Conservation (phyloP, 495 filamentous ascomycete species). For the Penicillium atrosanguineum region DNA sequence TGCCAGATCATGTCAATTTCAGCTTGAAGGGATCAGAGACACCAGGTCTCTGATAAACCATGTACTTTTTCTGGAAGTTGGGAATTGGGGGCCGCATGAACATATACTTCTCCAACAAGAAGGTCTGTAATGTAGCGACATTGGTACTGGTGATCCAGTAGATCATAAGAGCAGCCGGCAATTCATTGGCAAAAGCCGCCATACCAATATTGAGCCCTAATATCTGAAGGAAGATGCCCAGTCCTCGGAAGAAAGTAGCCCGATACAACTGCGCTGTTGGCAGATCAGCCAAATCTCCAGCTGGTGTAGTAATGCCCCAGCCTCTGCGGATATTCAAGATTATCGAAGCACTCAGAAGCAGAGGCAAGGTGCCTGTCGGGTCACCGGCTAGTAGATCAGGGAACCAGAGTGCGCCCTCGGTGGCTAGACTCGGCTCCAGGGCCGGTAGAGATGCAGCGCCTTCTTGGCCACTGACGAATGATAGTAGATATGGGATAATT, state of each 20-base stretch:
- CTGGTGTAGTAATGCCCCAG: slow-evolving; percentile 21
- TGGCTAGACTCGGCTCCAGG: slow-evolving; percentile 55
- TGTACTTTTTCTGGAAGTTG: slow-evolving; percentile 16
- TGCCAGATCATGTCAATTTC: slow-evolving; percentile 12
- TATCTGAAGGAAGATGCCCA: slow-evolving; percentile 28
- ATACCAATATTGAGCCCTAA: slow-evolving; percentile 33
- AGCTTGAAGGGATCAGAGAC: slow-evolving; percentile 14
- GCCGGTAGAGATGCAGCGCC: slow-evolving; percentile 16
- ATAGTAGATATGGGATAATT: slow-evolving; percentile 44
- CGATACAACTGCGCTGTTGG: slow-evolving; percentile 26
- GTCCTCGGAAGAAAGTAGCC: slow-evolving; percentile 10
- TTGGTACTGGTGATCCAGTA: slow-evolving; percentile 67
- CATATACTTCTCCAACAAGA: slow-evolving; percentile 35
- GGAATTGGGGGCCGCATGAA: slow-evolving; percentile 24
- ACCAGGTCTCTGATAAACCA: slow-evolving; percentile 16
- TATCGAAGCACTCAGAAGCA: slow-evolving; percentile 45
- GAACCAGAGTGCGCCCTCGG: slow-evolving; percentile 81
- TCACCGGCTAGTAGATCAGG: slow-evolving; percentile 70
- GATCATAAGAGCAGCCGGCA: slow-evolving; percentile 64
- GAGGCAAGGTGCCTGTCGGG: slow-evolving; percentile 63
- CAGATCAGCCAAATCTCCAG: slow-evolving; percentile 24
- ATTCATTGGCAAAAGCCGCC: slow-evolving; percentile 31
- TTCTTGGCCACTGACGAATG: slow-evolving; percentile 8
- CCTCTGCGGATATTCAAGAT: slow-evolving; percentile 35
- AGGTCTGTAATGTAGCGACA: slow-evolving; percentile 39